Evolutionary conservation across 345 rosid genomes (phyloP).

Genomic region (Arabidopsis thaliana): TAIR10.1 NC_003074.8:17933501-17934000

Average conservation of each 20-base stretch:
- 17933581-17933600: not conserved
- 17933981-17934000: not conserved
- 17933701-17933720: slow-evolving; percentile 1
- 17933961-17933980: slow-evolving; percentile 10
- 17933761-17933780: slow-evolving; percentile 18
- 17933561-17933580: not conserved
- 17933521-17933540: slow-evolving; percentile 93
- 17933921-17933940: slow-evolving; percentile 31
- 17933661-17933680: slow-evolving; percentile 13
- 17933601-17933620: not conserved
- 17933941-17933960: not conserved
- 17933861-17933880: slow-evolving; percentile 97
- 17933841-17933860: slow-evolving; percentile 61
- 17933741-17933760: slow-evolving; percentile 14
- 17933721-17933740: slow-evolving; percentile 10
- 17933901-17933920: slow-evolving; percentile 79
- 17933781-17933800: slow-evolving; percentile 9
- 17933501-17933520: slow-evolving; percentile 88
- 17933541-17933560: not conserved
- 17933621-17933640: not conserved
- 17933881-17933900: slow-evolving; percentile 90
- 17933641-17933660: slow-evolving; percentile 13
- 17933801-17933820: not conserved
- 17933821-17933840: not conserved
- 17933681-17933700: slow-evolving; percentile 16